Base-by-base conservation (phyloP, 1,284 basidiomycete genomes). In the Rhizopogon parksii region DNA sequence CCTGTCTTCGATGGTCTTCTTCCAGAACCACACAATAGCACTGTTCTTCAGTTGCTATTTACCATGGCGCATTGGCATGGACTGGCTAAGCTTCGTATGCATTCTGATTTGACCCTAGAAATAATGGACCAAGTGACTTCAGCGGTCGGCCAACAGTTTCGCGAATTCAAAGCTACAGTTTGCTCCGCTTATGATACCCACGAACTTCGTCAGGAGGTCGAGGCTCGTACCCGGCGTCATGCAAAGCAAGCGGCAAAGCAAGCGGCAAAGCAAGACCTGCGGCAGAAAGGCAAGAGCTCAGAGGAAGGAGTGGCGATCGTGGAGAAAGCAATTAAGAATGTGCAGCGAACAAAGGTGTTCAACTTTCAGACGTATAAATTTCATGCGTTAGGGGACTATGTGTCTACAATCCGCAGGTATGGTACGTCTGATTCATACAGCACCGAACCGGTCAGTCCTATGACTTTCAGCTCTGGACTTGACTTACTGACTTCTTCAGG, bases 381-480 rank as follows among this genome's bases (percentile, higher is more conserved):
- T 6, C 63, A 64, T 50, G 34, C 57, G 1, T 46, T 63, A 0
- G 59, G 53, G 4, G 60, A 64, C 36, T 59, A 58, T 40, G 50
- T 47, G 2, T 8, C 19, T 4, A 42, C 32, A 5, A 59, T 62
- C 47, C 43, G 42, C 8, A 53, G 59, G n/a, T 69, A 64, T 57
- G 65, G 70, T 0, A 60, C 63, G 19, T 66, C 60, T 1, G 68
- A 69, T 54, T 57, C 54, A 0, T 68, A 60, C 40, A 65, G 63
- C 7, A 68, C 66, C 5, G 62, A 57, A 47, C 15, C 36, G 8
- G 45, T 57, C 34, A 21, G 42, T 30, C 32, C 19, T 45, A 15
- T 19, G 27, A 19, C 24, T 21, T 9, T 50, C 15, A 24, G 14
- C n/a, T 17, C 30, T 1, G 17, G 27, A 27, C 21, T 0, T 15